These are phyloP conservation scores for Dissoconium aciculare DNA, from an alignment of 2,329 filamentous ascomycete species.

Conservation along the genomic window DNA sequence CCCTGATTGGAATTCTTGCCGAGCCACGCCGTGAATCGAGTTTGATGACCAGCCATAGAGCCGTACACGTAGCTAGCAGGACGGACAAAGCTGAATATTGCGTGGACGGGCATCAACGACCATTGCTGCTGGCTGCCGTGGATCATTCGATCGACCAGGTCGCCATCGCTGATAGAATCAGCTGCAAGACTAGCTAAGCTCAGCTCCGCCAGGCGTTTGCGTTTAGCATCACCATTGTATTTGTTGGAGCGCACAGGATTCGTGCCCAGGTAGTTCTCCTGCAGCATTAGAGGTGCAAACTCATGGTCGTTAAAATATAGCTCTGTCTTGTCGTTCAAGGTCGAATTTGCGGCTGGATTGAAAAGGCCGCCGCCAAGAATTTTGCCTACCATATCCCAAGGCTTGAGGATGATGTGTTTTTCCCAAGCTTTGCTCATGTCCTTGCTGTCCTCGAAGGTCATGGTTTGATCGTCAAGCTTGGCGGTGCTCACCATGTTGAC, in stretches of 20 bases:
- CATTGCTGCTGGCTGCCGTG: constrained; percentile 96
- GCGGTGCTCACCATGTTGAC: constrained; percentile 97
- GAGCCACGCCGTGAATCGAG: constrained; percentile 78
- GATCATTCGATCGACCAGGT: constrained; percentile 94
- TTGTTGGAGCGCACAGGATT: constrained; percentile 52
- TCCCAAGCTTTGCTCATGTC: constrained; percentile 97
- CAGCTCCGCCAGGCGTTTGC: constrained; percentile 65
- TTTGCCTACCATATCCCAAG: constrained; percentile 94
- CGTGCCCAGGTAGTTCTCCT: constrained; percentile 89
- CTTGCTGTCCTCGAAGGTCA: constrained; percentile 77
- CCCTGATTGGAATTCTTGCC: constrained; percentile 82
- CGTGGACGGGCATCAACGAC: constrained; percentile 94
- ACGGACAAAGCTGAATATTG: constrained; percentile 84
- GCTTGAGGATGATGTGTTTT: constrained; percentile 91
- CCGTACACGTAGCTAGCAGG: constrained; percentile 80
- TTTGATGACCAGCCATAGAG: constrained; percentile 48
- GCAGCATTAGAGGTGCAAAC: constrained; percentile 92
- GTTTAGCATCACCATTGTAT: constrained; percentile 42
- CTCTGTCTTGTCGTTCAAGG: constrained; percentile 93
- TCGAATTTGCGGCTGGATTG: constrained; percentile 63
- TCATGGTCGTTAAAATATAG: constrained; percentile 99
- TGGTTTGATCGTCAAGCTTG: constrained; percentile 66
- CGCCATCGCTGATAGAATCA: constrained; percentile 92
- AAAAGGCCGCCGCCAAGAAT: constrained; percentile 83
- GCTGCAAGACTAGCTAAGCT: constrained; percentile 79